Conservation (phyloP, 345 rosid genomes). For the Acer yangbiense region DNA sequence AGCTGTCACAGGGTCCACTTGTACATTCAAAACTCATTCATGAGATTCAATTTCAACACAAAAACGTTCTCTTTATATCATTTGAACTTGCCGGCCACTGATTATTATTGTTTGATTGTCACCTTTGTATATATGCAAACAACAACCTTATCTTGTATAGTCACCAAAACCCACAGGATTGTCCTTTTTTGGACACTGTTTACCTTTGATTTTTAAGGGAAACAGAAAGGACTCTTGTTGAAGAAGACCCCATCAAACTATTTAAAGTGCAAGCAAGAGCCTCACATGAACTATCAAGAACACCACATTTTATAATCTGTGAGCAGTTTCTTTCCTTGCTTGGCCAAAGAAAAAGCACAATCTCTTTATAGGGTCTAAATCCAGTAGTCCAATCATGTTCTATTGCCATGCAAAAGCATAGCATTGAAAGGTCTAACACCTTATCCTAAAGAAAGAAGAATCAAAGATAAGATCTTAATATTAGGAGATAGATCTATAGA, state of each 20-base stretch:
- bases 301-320: not conserved
- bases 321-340: not conserved
- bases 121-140: constrained; percentile 19
- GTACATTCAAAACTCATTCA: constrained; percentile 27
- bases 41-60: constrained; percentile 21
- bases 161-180: constrained; percentile 28
- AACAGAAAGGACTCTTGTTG: constrained; percentile 7
- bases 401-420: constrained; percentile 47
- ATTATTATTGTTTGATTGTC: constrained; percentile 7
- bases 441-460: constrained; percentile 35
- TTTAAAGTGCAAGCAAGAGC: not conserved
- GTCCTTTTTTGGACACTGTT: constrained; percentile 15
- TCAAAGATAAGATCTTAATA: constrained; percentile 42
- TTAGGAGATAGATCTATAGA: not conserved
- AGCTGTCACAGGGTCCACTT: constrained; percentile 33
- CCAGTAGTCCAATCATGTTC: constrained; percentile 39
- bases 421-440: constrained; percentile 38
- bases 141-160: constrained; percentile 35
- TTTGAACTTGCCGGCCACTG: constrained; percentile 41
- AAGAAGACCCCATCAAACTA: constrained; percentile 21
- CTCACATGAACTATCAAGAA: constrained; percentile 1
- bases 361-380: constrained; percentile 23
- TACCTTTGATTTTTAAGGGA: not conserved
- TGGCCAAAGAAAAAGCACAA: constrained; percentile 13
- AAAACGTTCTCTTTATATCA: constrained; percentile 18